Conservation (phyloP, 1,284 basidiomycete genomes). For the Porogramme epimiltina region DNA sequence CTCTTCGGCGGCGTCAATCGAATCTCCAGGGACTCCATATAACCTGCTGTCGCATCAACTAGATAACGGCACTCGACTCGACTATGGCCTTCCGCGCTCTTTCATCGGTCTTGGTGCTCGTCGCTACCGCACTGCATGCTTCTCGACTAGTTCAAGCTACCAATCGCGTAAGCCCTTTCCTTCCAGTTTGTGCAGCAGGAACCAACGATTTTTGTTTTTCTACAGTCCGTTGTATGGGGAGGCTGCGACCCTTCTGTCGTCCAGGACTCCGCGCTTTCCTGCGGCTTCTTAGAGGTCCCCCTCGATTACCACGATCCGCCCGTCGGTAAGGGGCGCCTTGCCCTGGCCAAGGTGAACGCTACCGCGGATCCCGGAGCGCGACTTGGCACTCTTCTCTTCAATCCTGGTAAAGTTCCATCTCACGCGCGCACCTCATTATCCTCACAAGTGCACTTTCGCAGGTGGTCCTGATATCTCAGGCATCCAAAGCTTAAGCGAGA, state of each 20-base stretch:
- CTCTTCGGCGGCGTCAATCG: too few relatives aligned
- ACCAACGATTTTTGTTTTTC: too few relatives aligned
- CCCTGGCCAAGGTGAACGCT: background rate
- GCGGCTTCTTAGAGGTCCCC: background rate
- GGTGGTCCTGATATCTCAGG: conserved; percentile 16
- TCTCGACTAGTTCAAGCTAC: too few relatives aligned
- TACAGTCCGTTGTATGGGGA: too few relatives aligned
- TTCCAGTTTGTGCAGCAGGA: too few relatives aligned
- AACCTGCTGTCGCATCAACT: too few relatives aligned
- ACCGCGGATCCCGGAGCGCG: background rate
- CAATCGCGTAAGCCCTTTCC: too few relatives aligned
- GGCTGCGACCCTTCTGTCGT: background rate
- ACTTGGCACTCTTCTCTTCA: conserved; percentile 11
- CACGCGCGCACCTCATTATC: background rate
- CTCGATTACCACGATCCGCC: conserved; percentile 1
- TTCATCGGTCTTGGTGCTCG: too few relatives aligned
- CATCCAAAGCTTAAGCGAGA: background rate
- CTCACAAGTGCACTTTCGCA: background rate
- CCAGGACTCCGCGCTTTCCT: background rate
- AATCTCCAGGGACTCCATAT: too few relatives aligned
- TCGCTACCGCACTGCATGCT: too few relatives aligned
- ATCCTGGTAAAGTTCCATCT: conserved; percentile 7
- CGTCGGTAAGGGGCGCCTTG: background rate
- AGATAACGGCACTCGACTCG: too few relatives aligned
- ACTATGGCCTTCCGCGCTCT: too few relatives aligned